Evolutionary conservation across 768 basidiomycete species (phyloP).

Genomic region (Russula brevipes): DNA sequence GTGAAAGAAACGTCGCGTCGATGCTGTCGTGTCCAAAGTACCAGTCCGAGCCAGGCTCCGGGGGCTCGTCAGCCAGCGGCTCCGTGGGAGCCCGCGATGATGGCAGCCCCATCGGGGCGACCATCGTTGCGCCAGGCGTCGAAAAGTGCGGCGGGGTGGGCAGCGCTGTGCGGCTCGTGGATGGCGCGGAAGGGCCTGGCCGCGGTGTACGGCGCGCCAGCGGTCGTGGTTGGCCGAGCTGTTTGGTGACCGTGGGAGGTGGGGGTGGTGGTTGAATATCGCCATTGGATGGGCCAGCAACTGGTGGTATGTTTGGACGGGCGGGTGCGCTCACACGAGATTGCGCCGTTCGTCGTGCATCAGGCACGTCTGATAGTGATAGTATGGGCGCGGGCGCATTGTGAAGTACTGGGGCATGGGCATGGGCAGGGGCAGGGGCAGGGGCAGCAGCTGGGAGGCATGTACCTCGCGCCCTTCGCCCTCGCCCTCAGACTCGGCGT

Average conservation of each 20-base stretch:
- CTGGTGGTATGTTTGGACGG: neutral
- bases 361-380: neutral
- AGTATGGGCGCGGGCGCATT: neutral
- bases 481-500: neutral
- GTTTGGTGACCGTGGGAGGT: neutral
- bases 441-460: neutral
- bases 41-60: slow-evolving; percentile 29
- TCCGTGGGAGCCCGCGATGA: slow-evolving; percentile 15
- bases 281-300: neutral
- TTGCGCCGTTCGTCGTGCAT: neutral
- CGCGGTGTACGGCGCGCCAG: neutral
- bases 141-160: slow-evolving; percentile 10
- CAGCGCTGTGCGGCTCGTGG: neutral
- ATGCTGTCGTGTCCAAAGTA: slow-evolving; percentile 35
- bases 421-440: neutral
- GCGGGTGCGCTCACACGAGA: neutral
- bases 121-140: neutral
- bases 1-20: slow-evolving; percentile 39
- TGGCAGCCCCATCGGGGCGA: slow-evolving; percentile 7
- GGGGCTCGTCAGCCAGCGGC: slow-evolving; percentile 16
- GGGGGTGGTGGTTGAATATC: neutral
- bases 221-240: neutral
- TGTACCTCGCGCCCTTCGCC: neutral
- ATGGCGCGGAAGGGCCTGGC: neutral
- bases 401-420: neutral